Evolutionary conservation across 1,139 yeast genomes (phyloP).

Genomic region (Yamadazyma diddensiae): DNA sequence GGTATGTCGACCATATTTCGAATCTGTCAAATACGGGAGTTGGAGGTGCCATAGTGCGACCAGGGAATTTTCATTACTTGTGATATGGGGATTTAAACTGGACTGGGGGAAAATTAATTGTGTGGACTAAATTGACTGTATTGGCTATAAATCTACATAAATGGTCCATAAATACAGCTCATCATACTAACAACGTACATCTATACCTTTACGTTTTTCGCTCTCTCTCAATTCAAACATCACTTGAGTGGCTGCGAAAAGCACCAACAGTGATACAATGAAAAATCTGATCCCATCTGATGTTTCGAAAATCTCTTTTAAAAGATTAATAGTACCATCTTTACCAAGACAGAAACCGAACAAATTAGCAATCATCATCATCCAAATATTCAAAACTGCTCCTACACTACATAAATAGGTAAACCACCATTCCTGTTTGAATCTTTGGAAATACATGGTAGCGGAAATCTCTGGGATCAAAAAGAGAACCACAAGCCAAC

Average conservation of each 20-base stretch:
- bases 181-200: slow-evolving; percentile 77
- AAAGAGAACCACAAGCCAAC: slow-evolving; percentile 88
- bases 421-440: slow-evolving; percentile 59
- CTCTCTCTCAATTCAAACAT: slow-evolving; percentile 92
- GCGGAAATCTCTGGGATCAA: slow-evolving; percentile 83
- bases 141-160: neutral
- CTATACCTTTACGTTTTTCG: slow-evolving; percentile 80
- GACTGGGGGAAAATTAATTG: too few relatives aligned
- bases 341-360: slow-evolving; percentile 92
- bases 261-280: slow-evolving; percentile 57
- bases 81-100: too few relatives aligned
- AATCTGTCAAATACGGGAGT: slow-evolving; percentile 37
- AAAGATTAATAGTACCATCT: slow-evolving; percentile 71
- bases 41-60: slow-evolving; percentile 50
- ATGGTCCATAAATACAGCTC: too few relatives aligned
- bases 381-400: slow-evolving; percentile 87
- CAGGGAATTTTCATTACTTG: too few relatives aligned
- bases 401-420: slow-evolving; percentile 84
- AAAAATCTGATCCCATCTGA: slow-evolving; percentile 65
- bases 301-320: slow-evolving; percentile 72
- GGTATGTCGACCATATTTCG: slow-evolving; percentile 28
- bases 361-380: slow-evolving; percentile 96
- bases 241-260: slow-evolving; percentile 84
- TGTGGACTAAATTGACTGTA: too few relatives aligned
- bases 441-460: slow-evolving; percentile 44